Evolutionary conservation across 1,284 basidiomycete genomes (phyloP), one percentile per base, ranked within the genome.

Genomic region (Thelephora terrestris): DNA sequence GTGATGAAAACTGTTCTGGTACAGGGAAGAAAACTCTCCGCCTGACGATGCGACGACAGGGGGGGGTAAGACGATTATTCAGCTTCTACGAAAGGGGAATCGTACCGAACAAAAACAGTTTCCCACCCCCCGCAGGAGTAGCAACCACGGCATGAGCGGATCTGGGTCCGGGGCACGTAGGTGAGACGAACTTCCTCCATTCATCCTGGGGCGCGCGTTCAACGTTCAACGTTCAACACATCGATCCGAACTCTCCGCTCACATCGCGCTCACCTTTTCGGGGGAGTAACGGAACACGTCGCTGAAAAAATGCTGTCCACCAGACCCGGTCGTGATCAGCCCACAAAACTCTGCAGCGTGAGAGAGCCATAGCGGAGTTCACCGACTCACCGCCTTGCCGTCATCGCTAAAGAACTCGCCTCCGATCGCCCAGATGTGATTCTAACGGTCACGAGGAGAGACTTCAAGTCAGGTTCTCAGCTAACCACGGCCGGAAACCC

Each of bases 1-100:
- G 60, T 95, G 91, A 55, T 94, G 89, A 64, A 95, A 95, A 0
- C 81, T 81, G 25, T 83, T 92, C 63, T 95, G 91, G 52, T 89
- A 78, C 4, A 90, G 66, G 0, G 86, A 88, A 0, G 91, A 91
- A 57, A 89, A 92, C 63, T 92, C 89, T 10, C 90, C 89, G 20
- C 85, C 83, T 84, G 51, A 7, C 21, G 4, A 20, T 5, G 12
- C 6, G 25, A 32, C 29, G 29, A 32, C 9, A 10, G 29, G 14
- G 14, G 16, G 25, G 48, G 23, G n/a, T 42, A 48, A 43, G 20
- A 48, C 39, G 21, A 7, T 35, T 17, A 18, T 2, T 25, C 36
- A n/a, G 16, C 35, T 35, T 14, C 16, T 40, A 46, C 46, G 18
- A 16, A 47, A 36, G 14, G 36, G 14, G 18, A 27, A 27, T 57